Evolutionary conservation across 352 stramenopile species (phyloP), one percentile per base, ranked within the genome.

Genomic region (Phytophthora niederhauseri): DNA sequence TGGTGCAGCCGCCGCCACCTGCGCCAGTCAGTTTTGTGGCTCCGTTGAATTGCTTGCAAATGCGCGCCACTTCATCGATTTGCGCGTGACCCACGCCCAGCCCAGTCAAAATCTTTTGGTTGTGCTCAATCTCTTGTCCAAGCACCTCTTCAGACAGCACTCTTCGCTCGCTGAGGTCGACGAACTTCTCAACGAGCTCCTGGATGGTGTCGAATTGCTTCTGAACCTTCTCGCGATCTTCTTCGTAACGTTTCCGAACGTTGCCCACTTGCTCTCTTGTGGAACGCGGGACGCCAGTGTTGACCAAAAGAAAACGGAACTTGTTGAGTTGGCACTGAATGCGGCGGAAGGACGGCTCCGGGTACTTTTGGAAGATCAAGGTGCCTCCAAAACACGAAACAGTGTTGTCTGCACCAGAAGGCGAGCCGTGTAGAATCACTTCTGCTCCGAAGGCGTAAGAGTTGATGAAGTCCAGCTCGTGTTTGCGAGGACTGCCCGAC

Each of bases 321-420:
- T 72, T 59, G 53, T 91, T 78, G 24, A 94, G 63, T 46, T 93
- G 68, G 46, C 75, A 84, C 8, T 66, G 22, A 30, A 93, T 80
- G 24, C 66, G 64, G 45, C 72, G 59, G 57, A 91, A 89, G 11
- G 72, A 77, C 0, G 85, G 77, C 36, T 71, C 65, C 0, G 78
- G 76, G 12, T 75, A 59, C 55, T 92, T 94, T 14, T 78, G 70
- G 68, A 97, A 98, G 49, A 87, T 46, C 22, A 98, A 73, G n/a
- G 91, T 77, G 1, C 94, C 93, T 28, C 91, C 92, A 70, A 91
- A 97, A 34, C 85, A 86, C 26, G 87, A 92, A 12, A 98, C 86
- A 1, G 91, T 98, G 66, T 98, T 98, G 78, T 98, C 94, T 24
- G 97, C 84, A 46, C 94, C 94, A 12, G 92, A 98, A 46, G 94